A percentile compares a stretch with the other conserved stretches of the same genome.
Evolutionary conservation across 2,329 filamentous ascomycete species (phyloP).

Genomic region (Penicillium crustosum): DNA sequence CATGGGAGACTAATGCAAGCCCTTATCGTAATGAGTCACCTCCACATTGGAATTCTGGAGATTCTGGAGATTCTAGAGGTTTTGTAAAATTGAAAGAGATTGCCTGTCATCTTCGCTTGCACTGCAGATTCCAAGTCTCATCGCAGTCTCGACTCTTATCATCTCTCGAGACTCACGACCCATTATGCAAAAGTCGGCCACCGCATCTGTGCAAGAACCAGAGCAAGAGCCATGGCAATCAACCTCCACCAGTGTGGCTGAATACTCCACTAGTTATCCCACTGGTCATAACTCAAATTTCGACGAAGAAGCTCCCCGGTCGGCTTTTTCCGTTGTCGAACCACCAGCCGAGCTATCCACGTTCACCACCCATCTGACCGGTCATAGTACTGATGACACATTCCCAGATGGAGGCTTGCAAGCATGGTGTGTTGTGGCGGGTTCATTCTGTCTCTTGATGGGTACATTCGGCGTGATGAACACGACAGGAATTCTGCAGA

Average conservation of each 20-base stretch:
- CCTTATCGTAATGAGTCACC: conserved; percentile 2
- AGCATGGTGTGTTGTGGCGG: conserved; percentile 40
- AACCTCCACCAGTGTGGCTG: background rate
- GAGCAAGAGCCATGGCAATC: conserved; percentile 7
- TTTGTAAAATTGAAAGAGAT: background rate
- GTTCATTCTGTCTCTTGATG: conserved; percentile 42
- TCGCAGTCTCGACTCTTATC: background rate
- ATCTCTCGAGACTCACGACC: background rate
- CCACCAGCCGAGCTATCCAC: conserved; percentile 19
- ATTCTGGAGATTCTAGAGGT: no score
- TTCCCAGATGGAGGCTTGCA: conserved; percentile 38
- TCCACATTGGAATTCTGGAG: background rate
- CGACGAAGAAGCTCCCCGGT: conserved; percentile 18
- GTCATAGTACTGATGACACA: conserved; percentile 16
- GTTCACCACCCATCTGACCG: conserved; percentile 23
- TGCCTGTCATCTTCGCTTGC: background rate
- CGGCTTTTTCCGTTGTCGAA: conserved; percentile 23
- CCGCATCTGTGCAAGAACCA: background rate
- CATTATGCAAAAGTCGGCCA: background rate
- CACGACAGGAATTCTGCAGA: conserved; percentile 51
- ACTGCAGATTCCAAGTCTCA: background rate
- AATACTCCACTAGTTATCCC: background rate
- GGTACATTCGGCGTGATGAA: conserved; percentile 52
- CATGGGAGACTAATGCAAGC: background rate
- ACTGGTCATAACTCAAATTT: background rate